phyloP scores from a whole-genome alignment of 129 eudicot species.

The Pulicaria dysenterica region DNA sequence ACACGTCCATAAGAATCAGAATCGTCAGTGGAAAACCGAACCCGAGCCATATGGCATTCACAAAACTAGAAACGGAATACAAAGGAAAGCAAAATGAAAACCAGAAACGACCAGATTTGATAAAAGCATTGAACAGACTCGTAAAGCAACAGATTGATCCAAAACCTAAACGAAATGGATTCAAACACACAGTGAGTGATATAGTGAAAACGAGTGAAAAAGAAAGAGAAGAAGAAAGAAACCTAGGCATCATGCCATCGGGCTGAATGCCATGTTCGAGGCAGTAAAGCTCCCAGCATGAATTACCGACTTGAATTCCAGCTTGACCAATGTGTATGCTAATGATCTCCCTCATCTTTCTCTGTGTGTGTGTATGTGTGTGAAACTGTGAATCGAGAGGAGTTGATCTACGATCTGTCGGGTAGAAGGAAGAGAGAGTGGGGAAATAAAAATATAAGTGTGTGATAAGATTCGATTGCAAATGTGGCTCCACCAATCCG shows the following conservation, averaged over 20 bases:
- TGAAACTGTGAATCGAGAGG: constrained; percentile 1
- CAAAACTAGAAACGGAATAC: not conserved
- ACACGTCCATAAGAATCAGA: not conserved
- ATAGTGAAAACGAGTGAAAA: not conserved
- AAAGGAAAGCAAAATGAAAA: not conserved
- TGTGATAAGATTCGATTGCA: constrained; percentile 32
- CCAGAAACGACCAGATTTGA: no score
- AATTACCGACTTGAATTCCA: constrained; percentile 92
- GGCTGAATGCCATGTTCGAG: constrained; percentile 97
- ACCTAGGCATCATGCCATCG: constrained; percentile 98
- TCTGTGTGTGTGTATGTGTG: not conserved
- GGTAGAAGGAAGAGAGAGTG: not conserved
- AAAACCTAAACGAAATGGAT: not conserved
- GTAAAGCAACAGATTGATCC: not conserved
- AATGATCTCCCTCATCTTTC: constrained; percentile 87
- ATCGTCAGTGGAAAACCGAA: not conserved
- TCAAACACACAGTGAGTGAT: not conserved
- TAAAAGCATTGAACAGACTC: not conserved
- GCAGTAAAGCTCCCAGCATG: constrained; percentile 96
- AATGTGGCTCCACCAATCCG: constrained; percentile 30
- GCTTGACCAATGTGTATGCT: constrained; percentile 98
- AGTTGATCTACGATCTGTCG: constrained; percentile 7
- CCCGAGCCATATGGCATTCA: not conserved
- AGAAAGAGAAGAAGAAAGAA: not conserved
- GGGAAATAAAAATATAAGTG: not conserved